Evolutionary conservation across 2,329 filamentous ascomycete genomes (phyloP).

Genomic region (Penicillium rolfsii): DNA sequence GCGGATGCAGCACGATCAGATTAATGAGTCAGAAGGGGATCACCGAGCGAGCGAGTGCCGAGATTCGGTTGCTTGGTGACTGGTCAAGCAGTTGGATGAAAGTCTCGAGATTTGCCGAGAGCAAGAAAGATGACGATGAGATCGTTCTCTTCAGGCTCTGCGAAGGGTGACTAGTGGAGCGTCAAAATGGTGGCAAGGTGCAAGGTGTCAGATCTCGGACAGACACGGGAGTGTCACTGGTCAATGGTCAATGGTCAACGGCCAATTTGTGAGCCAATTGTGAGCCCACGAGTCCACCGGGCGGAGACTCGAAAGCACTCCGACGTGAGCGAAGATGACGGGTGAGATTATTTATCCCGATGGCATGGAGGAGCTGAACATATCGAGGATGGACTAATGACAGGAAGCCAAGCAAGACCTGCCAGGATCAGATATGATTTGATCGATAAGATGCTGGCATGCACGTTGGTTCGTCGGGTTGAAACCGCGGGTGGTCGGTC

Average conservation of each 20-base stretch:
- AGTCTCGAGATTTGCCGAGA: not conserved
- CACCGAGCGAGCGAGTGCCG: not conserved
- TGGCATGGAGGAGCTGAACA: not conserved
- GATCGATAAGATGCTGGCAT: constrained; percentile 29
- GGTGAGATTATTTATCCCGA: not conserved
- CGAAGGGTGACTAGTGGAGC: not conserved
- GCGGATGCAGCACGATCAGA: constrained; percentile 10
- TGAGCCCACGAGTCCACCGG: constrained; percentile 1
- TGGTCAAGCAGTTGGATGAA: not conserved
- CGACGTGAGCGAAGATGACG: not conserved
- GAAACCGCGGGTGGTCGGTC: constrained; percentile 4
- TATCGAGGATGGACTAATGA: not conserved
- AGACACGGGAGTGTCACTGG: not conserved
- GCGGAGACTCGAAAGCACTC: not conserved
- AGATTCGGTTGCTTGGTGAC: not conserved
- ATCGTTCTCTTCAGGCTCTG: not conserved
- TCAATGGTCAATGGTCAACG: not conserved
- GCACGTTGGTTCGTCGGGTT: constrained; percentile 18
- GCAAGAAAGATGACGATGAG: not conserved
- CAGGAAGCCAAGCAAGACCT: not conserved
- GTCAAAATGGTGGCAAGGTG: not conserved
- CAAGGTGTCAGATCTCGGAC: not conserved
- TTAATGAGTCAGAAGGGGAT: not conserved
- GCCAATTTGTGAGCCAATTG: not conserved
- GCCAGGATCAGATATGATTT: constrained; percentile 29